These are phyloP conservation scores for Podospora pseudopauciseta DNA, from an alignment of 495 filamentous ascomycete genomes.

Conservation along the genomic window DNA sequence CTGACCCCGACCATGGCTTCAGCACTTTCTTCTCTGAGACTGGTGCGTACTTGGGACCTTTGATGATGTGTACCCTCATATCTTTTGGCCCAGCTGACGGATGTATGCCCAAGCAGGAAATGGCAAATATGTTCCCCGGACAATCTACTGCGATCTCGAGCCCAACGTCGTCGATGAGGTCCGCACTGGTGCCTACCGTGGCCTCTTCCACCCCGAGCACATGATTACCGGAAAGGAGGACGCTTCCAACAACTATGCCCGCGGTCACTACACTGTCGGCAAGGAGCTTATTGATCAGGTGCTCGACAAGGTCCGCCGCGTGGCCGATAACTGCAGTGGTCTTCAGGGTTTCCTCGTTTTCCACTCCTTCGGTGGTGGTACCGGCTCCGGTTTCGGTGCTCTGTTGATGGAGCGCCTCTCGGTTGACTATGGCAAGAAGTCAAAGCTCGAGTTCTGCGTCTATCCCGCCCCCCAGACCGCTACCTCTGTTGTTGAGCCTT, in stretches of 20 bases:
- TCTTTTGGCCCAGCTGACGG: constrained; percentile 4
- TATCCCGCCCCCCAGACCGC: constrained; percentile 96
- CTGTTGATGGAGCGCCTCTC: constrained; percentile 97
- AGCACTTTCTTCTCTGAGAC: constrained; percentile 99
- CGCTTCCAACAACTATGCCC: constrained; percentile 98
- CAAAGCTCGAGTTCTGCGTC: constrained; percentile 98
- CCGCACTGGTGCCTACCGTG: constrained; percentile 92
- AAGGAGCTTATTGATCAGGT: constrained; percentile 98
- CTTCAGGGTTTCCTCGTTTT: constrained; percentile 99
- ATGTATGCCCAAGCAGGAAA: constrained; percentile 58
- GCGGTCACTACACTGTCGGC: constrained; percentile 97
- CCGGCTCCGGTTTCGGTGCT: constrained; percentile 96
- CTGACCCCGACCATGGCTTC: constrained; percentile 93
- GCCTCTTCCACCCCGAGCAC: constrained; percentile 95
- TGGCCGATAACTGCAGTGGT: constrained; percentile 94
- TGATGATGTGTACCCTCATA: not conserved
- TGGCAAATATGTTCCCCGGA: constrained; percentile 97
- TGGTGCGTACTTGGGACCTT: constrained; percentile 57
- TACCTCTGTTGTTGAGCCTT: constrained; percentile 96
- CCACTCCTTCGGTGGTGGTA: constrained; percentile 99
- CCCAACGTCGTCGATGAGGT: constrained; percentile 99
- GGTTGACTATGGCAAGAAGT: constrained; percentile 98
- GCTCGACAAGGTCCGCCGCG: constrained; percentile 90
- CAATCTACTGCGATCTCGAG: constrained; percentile 99
- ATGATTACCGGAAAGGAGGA: constrained; percentile 99